phyloP scores from a whole-genome alignment of 805 yeast species.

The Saccharomycopsis fermentans region DNA sequence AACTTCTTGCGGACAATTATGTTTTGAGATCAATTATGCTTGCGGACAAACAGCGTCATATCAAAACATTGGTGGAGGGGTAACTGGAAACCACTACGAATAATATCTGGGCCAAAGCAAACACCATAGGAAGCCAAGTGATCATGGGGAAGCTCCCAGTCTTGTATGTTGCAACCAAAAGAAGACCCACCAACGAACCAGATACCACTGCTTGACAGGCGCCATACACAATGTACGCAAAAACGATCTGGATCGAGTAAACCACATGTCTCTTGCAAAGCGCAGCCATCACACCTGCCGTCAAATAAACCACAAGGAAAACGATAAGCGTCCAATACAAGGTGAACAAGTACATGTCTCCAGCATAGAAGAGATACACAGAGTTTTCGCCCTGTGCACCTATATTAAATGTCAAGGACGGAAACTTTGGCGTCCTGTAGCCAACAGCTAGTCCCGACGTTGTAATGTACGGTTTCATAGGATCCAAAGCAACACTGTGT shows the following conservation, averaged over 20 bases:
- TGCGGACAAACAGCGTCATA: constrained; percentile 23
- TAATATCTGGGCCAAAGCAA: constrained; percentile 60
- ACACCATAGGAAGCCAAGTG: constrained; percentile 88
- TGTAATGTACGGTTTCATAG: constrained; percentile 28
- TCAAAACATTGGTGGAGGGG: constrained; percentile 40
- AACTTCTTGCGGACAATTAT: no score
- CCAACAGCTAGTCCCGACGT: constrained; percentile 65
- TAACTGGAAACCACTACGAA: constrained; percentile 61
- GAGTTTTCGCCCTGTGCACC: constrained; percentile 7
- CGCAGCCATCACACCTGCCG: constrained; percentile 56
- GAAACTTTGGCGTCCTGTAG: constrained; percentile 68
- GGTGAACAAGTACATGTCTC: constrained; percentile 78
- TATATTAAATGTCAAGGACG: constrained; percentile 40
- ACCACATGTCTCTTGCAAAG: constrained; percentile 35
- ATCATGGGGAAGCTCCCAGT: constrained; percentile 82
- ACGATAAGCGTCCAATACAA: constrained; percentile 71
- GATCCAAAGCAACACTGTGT: neutral
- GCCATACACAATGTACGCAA: constrained; percentile 43
- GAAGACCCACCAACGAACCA: constrained; percentile 70
- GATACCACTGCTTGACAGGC: constrained; percentile 53
- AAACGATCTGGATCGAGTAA: constrained; percentile 33
- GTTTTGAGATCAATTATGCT: no score
- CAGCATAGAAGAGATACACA: constrained; percentile 48
- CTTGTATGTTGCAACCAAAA: constrained; percentile 64
- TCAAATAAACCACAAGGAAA: constrained; percentile 48